A percentile compares a stretch with the other conserved stretches of the same genome.
Evolutionary conservation across 2,329 filamentous ascomycete species (phyloP).

Genomic region (Aspergillus phoenicis): DNA sequence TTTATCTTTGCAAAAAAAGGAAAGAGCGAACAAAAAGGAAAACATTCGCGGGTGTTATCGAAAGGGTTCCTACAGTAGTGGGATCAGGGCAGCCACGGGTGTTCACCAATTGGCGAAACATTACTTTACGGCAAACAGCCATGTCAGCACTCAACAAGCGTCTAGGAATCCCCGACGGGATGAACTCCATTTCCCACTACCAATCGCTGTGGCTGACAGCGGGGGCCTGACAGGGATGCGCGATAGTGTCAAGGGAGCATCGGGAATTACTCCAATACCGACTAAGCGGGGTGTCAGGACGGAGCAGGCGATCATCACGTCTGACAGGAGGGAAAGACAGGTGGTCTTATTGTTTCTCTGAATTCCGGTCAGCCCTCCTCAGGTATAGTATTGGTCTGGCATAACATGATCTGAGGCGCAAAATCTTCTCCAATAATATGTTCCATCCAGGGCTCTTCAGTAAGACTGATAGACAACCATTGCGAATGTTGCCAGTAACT

Average conservation of each 20-base stretch:
- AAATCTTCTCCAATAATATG: background rate
- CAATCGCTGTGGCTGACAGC: conserved; percentile 1
- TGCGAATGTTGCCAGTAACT: background rate
- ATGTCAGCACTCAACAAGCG: background rate
- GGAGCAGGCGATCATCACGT: background rate
- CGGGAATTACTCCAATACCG: conserved; percentile 6
- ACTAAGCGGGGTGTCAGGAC: background rate
- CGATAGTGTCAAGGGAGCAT: conserved; percentile 1
- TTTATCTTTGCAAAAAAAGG: background rate
- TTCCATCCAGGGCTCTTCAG: background rate
- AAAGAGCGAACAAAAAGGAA: too few relatives aligned
- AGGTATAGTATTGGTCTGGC: background rate
- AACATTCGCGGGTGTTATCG: background rate
- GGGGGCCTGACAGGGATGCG: background rate
- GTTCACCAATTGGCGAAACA: conserved; percentile 1
- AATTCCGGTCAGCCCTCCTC: background rate
- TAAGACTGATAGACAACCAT: background rate
- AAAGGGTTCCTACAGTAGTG: conserved; percentile 7
- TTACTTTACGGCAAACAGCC: background rate
- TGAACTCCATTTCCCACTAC: background rate
- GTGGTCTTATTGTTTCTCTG: background rate
- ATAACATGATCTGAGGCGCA: background rate
- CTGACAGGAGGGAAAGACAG: background rate
- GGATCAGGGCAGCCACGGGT: background rate
- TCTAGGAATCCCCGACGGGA: background rate